Evolutionary conservation across 345 rosid species (phyloP).

Genomic region (Anastatica hierochuntica): DNA sequence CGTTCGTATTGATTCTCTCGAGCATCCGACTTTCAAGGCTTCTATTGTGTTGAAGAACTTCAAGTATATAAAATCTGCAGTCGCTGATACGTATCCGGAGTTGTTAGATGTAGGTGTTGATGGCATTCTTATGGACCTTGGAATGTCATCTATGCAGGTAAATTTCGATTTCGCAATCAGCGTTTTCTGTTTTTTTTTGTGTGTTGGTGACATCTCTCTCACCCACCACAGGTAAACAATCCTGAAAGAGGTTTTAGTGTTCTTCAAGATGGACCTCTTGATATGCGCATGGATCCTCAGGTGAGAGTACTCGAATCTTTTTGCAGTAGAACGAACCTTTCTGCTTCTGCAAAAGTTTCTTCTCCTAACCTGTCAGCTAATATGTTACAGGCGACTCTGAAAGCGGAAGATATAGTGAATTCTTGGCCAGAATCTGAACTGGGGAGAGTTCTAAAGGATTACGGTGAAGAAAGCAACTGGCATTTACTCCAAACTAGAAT

Average conservation of each 20-base stretch:
- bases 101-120: constrained; percentile 48
- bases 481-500: constrained; percentile 52
- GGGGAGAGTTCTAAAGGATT: constrained; percentile 62
- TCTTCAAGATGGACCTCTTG: constrained; percentile 82
- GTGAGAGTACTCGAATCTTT: constrained; percentile 22
- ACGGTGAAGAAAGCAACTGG: constrained; percentile 92
- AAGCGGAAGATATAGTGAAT: constrained; percentile 76
- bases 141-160: constrained; percentile 99
- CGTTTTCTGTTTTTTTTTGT: neutral
- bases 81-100: constrained; percentile 35
- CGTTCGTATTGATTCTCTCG: constrained; percentile 34
- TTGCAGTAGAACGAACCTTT: too few species aligned
- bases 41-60: constrained; percentile 48
- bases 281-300: constrained; percentile 97
- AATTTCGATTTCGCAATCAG: neutral
- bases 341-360: constrained; percentile 3
- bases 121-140: constrained; percentile 91
- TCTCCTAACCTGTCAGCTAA: constrained; percentile 24
- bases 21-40: constrained; percentile 39
- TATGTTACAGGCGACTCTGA: constrained; percentile 55
- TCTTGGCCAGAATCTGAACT: constrained; percentile 80
- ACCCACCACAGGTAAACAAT: constrained; percentile 52
- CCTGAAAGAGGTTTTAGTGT: constrained; percentile 85
- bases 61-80: constrained; percentile 40
- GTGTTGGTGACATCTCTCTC: neutral